phyloP scores from a whole-genome alignment of 139 green algal species.

The Chlamydomonas schloesseri region DNA sequence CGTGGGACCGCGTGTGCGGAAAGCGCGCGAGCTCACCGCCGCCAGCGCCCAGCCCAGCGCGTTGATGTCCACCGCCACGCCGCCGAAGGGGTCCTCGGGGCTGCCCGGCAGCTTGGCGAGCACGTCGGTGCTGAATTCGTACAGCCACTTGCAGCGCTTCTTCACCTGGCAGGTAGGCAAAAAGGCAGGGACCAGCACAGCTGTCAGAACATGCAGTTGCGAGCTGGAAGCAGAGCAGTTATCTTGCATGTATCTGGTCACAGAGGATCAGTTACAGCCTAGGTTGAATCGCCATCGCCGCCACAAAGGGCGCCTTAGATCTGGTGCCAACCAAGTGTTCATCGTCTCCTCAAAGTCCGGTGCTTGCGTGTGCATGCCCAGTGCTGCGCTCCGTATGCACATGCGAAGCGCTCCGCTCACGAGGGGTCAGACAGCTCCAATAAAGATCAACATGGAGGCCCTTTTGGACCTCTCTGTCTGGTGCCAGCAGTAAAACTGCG shows the following conservation, averaged over 20 bases:
- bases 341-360: background rate
- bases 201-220: too few relatives aligned
- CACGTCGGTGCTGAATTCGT: conserved; percentile 52
- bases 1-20: conserved; percentile 70
- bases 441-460: conserved; percentile 34
- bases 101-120: conserved; percentile 66
- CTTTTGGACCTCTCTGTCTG: conserved; percentile 24
- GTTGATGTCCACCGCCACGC: conserved; percentile 76
- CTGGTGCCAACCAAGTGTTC: conserved; percentile 50
- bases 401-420: too few relatives aligned
- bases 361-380: background rate
- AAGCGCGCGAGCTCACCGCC: conserved; percentile 80
- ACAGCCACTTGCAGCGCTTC: conserved; percentile 14
- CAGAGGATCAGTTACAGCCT: conserved; percentile 38
- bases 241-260: too few relatives aligned
- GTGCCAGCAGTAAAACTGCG: conserved; percentile 44
- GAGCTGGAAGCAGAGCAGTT: too few relatives aligned
- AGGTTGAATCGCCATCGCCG: conserved; percentile 6
- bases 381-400: background rate
- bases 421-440: conserved; percentile 60
- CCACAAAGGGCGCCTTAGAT: background rate
- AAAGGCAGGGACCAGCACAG: background rate
- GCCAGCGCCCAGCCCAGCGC: conserved; percentile 83
- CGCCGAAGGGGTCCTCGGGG: conserved; percentile 71
- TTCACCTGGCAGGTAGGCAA: conserved; percentile 65